Conservation (phyloP, 805 yeast species). For the Hanseniaspora nectarophila region DNA sequence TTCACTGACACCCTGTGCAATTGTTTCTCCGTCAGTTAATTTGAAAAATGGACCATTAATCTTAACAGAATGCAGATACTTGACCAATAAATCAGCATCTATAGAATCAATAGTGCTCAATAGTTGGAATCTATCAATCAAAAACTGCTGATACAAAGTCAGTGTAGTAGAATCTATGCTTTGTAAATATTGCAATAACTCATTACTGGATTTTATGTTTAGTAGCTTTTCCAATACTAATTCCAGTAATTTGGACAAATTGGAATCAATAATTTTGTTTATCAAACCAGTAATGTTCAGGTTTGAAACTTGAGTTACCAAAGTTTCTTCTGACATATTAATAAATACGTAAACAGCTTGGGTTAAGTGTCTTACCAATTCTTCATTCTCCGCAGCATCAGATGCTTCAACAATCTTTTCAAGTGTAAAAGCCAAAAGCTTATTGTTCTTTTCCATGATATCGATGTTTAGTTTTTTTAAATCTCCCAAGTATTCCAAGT, state of each 20-base stretch:
- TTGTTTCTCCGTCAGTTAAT: background rate
- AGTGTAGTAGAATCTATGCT: background rate
- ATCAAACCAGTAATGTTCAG: background rate
- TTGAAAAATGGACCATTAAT: background rate
- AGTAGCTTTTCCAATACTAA: conserved; percentile 15
- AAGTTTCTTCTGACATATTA: conserved; percentile 16
- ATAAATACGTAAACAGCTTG: conserved; percentile 22
- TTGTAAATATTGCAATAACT: background rate
- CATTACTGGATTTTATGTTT: background rate
- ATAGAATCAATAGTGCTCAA: too few species aligned
- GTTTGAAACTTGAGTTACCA: conserved; percentile 13
- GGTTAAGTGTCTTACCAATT: conserved; percentile 19
- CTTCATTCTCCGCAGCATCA: conserved; percentile 28
- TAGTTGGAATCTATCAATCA: background rate
- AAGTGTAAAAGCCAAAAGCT: conserved; percentile 25
- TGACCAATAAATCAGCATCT: background rate
- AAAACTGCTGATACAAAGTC: background rate
- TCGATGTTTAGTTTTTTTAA: background rate
- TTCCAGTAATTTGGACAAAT: conserved; percentile 17
- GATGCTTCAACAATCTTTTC: conserved; percentile 32
- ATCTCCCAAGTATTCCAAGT: background rate
- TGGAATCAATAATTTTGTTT: conserved; percentile 16
- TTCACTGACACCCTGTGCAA: conserved; percentile 7
- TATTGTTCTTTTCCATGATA: conserved; percentile 16
- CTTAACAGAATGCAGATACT: background rate